Evolutionary conservation across 176 grass and related monocot species (phyloP).

Genomic region (Carex littledalei): DNA sequence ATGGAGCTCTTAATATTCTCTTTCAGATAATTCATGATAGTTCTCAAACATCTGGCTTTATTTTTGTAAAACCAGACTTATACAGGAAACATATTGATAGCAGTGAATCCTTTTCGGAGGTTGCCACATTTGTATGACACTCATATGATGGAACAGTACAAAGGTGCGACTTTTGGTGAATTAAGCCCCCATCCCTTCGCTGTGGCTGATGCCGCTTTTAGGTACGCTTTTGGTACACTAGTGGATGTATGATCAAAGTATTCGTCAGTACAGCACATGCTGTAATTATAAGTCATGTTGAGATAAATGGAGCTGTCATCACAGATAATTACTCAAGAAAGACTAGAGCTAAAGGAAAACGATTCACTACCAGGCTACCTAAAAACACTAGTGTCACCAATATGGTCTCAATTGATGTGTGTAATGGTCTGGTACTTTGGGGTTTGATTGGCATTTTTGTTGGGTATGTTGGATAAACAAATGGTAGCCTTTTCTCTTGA

Average conservation of each 20-base stretch:
- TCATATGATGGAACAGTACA: slow-evolving; percentile 99
- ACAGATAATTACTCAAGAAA: neutral
- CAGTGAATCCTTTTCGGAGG: slow-evolving; percentile 95
- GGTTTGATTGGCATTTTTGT: slow-evolving; percentile 20
- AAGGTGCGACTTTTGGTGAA: slow-evolving; percentile 89
- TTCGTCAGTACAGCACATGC: neutral
- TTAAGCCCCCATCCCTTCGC: slow-evolving; percentile 96
- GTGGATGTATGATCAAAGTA: slow-evolving; percentile 23
- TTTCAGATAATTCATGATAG: neutral
- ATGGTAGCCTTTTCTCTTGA: neutral
- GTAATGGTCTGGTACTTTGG: neutral
- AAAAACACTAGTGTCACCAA: neutral
- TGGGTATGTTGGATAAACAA: neutral
- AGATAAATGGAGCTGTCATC: slow-evolving; percentile 7
- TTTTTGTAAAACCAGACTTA: slow-evolving; percentile 60
- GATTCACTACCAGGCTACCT: neutral
- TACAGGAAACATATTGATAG: slow-evolving; percentile 95
- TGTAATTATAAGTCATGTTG: neutral
- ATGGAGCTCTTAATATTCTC: neutral
- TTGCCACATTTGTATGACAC: slow-evolving; percentile 90
- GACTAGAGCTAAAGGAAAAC: neutral
- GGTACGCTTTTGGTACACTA: slow-evolving; percentile 40
- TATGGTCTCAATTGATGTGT: neutral
- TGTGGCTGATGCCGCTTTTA: slow-evolving; percentile 88
- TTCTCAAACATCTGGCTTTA: neutral